Evolutionary conservation across 148 eudicot species (phyloP), one percentile per base, ranked within the genome.

Genomic region (Diospyros lotus): DNA sequence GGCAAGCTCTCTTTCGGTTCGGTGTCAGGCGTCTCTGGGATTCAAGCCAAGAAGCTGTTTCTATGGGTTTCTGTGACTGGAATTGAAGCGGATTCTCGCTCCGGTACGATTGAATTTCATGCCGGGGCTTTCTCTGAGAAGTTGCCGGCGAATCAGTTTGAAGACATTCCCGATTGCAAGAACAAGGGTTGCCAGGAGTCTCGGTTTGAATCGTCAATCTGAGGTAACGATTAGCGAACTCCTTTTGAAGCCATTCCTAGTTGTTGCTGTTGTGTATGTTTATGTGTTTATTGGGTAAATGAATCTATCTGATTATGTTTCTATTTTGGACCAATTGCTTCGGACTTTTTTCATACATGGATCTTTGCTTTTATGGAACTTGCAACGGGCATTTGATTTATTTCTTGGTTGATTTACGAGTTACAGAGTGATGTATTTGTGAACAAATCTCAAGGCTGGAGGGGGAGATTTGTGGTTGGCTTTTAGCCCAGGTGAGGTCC

Each of bases 21-120:
- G 50, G 81, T 93, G 2, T 68, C 86, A 1, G 86, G 76, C 14
- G 96, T 93, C 4, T 82, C 92, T 1, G 98, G 96, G 0, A 93
- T 93, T 75, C 90, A 89, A 59, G 98, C 94, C 9, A 89, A 89
- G 82, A 79, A 81, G 80, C 69, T 90, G 59, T 88, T 91, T 77
- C 38, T 91, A 4, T 93, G 98, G 98, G 73, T 93, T 0, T 54
- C 90, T 39, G 98, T 93, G 1, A 83, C 86, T 1, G 91, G 89
- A 5, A 80, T 93, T 74, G 78, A 85, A 52, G 80, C 83, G 9
- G 90, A 90, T 85, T 53, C 70, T 1, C 64, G 65, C 1, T 70
- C 85, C 2, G 79, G 73, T 42, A 83, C 82, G 86, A 81, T 93
- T 45, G 86, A 82, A 15, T 93, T 91, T 64, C 83, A 83, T 69